Percentiles rank a stretch among this genome's conserved stretches.
phyloP scores from a whole-genome alignment of 768 basidiomycete species.

The Fibroporia radiculosa region DNA sequence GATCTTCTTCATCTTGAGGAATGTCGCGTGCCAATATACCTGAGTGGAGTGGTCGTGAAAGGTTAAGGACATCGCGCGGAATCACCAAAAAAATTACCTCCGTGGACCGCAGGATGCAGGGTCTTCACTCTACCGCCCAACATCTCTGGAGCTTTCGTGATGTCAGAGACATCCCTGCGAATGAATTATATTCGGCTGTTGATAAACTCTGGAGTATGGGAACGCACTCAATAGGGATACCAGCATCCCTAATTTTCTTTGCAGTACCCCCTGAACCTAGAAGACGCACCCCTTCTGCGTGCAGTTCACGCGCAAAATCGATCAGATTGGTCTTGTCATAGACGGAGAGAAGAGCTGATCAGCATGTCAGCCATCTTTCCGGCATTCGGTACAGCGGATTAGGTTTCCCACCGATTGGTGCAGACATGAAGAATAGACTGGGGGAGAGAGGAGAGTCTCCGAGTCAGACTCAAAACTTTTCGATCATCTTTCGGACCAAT shows the following conservation, averaged over 20 bases:
- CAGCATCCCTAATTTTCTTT: slow-evolving; percentile 93
- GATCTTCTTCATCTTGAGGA: slow-evolving; percentile 82
- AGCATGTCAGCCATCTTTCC: slow-evolving; percentile 5
- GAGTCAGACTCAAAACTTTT: too few relatives aligned
- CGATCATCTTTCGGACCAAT: too few relatives aligned
- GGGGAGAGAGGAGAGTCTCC: slow-evolving; percentile 1
- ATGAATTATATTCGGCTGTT: background rate
- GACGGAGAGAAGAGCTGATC: slow-evolving; percentile 81
- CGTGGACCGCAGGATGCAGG: slow-evolving; percentile 95
- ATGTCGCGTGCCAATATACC: slow-evolving; percentile 93
- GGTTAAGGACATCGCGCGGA: background rate
- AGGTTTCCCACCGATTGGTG: slow-evolving; percentile 24
- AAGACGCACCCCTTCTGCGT: slow-evolving; percentile 73
- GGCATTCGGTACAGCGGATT: background rate
- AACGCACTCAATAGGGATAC: slow-evolving; percentile 82
- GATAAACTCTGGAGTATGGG: background rate
- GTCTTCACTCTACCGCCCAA: slow-evolving; percentile 98
- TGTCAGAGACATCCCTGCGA: slow-evolving; percentile 87
- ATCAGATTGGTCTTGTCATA: slow-evolving; percentile 92
- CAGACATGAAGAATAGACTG: slow-evolving; percentile 26
- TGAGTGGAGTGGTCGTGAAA: slow-evolving; percentile 20
- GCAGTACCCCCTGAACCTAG: slow-evolving; percentile 97
- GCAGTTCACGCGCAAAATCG: slow-evolving; percentile 82
- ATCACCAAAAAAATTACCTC: slow-evolving; percentile 48
- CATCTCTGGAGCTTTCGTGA: slow-evolving; percentile 99